These are phyloP conservation scores for Agaricus sinodeliciosus DNA, from an alignment of 768 basidiomycete species.

Conservation along the genomic window DNA sequence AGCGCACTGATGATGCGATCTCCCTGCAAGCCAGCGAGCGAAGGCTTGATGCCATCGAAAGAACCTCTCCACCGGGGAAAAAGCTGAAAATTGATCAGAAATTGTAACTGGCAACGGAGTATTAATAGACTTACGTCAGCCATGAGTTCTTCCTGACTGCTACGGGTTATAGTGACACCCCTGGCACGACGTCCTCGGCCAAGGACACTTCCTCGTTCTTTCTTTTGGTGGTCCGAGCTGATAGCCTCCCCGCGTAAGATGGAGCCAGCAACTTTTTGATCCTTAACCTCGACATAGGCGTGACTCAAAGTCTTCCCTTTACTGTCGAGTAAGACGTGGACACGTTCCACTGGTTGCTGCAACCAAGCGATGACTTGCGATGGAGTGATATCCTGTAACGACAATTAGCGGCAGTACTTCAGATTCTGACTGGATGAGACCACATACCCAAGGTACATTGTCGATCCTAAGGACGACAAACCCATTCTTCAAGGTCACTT, in stretches of 20 bases:
- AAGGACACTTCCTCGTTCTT: conserved; percentile 57
- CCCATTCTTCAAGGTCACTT: conserved; percentile 23
- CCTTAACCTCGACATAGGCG: conserved; percentile 71
- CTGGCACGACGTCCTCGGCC: conserved; percentile 74
- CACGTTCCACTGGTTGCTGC: conserved; percentile 60
- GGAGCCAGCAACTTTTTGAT: conserved; percentile 54
- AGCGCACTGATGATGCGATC: conserved; percentile 54
- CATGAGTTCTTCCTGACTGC: conserved; percentile 79
- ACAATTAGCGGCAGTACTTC: neutral
- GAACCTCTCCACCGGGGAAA: conserved; percentile 78
- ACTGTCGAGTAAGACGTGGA: conserved; percentile 73
- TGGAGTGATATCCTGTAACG: conserved; percentile 73
- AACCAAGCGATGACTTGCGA: conserved; percentile 63
- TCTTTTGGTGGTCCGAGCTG: conserved; percentile 22
- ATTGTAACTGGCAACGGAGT: neutral
- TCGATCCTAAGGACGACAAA: conserved; percentile 73
- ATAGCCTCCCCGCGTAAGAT: conserved; percentile 51
- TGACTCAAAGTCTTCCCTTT: conserved; percentile 84
- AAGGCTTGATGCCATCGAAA: conserved; percentile 65
- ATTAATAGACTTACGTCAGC: conserved; percentile 46
- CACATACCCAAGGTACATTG: conserved; percentile 53
- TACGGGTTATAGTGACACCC: conserved; percentile 78
- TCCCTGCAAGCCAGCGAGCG: conserved; percentile 55
- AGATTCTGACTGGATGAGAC: neutral
- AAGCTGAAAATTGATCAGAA: conserved; percentile 32